Evolutionary conservation across 306 rosid species (phyloP), one percentile per base, ranked within the genome.

Genomic region (Sechiopsis laciniata): DNA sequence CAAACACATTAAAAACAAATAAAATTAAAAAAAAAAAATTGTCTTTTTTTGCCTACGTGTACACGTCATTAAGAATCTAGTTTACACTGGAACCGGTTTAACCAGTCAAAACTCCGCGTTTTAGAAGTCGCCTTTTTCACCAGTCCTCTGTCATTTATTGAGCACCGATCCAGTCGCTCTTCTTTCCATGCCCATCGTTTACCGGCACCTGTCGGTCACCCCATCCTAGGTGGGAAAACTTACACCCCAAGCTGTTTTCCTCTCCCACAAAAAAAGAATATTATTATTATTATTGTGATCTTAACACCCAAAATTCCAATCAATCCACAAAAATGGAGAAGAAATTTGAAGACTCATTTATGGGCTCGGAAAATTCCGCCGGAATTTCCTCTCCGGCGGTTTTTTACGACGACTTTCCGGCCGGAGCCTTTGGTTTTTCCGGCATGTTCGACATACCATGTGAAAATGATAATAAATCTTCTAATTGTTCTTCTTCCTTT

Each of bases 31-130:
- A 42, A 7, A 32, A 32, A 48, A 10, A 6, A 15, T 7, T 26
- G 20, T 32, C 2, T 61, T 62, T 57, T 32, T 62, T 8, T 62
- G n/a, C 69, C 72, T 84, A 85, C 89, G 88, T 88, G 89, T 77
- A 51, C 78, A 21, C 75, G 37, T 22, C 73, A 37, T 45, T 12
- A 77, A 32, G 13, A 76, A 69, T 69, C 37, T 66, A 14, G 11
- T 46, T 29, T 68, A 60, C 77, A 54, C 73, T 52, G 19, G 56
- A 52, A 72, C 86, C 84, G 84, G 88, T 26, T 88, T 66, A 52
- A 59, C 89, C 88, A 59, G 91, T 93, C 92, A 88, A 85, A 86
- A 79, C 19, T 74, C 56, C 96, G 92, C 96, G 92, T 90, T 45
- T 42, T 4, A 46, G 8, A 50, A 50, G 50, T 51, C 56, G 13